Conservation (phyloP, 805 yeast genomes). For the Suhomyces vadensis region DNA sequence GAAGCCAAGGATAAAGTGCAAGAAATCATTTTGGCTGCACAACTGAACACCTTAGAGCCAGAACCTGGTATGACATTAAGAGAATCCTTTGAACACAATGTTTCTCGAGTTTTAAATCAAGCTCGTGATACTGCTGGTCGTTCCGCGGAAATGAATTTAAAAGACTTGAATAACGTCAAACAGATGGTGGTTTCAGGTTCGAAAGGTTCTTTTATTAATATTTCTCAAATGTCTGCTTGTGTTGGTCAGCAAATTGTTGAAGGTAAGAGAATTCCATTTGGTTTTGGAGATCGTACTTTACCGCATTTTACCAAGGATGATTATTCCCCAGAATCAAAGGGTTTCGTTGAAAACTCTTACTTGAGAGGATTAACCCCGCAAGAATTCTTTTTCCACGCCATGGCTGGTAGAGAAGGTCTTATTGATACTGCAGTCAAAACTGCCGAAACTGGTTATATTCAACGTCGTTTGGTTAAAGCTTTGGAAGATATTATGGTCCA, state of each 20-base stretch:
- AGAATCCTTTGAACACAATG: slow-evolving; percentile 97
- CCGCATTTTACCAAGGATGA: slow-evolving; percentile 99
- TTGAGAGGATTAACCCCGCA: slow-evolving; percentile 97
- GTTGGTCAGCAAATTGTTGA: slow-evolving; percentile 99
- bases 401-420: slow-evolving; percentile 99
- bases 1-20: slow-evolving; percentile 94
- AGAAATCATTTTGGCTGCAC: slow-evolving; percentile 90
- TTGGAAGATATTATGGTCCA: slow-evolving; percentile 97
- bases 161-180: slow-evolving; percentile 91
- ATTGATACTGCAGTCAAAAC: slow-evolving; percentile 99
- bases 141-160: slow-evolving; percentile 94
- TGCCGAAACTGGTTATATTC: slow-evolving; percentile 98
- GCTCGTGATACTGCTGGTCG: slow-evolving; percentile 99
- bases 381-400: slow-evolving; percentile 98
- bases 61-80: slow-evolving; percentile 99
- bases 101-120: slow-evolving; percentile 89
- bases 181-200: slow-evolving; percentile 99
- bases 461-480: slow-evolving; percentile 96
- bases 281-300: slow-evolving; percentile 91
- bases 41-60: slow-evolving; percentile 81
- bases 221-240: slow-evolving; percentile 99
- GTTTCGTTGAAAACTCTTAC: slow-evolving; percentile 96
- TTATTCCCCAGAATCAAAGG: slow-evolving; percentile 97
- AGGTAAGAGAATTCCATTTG: slow-evolving; percentile 98
- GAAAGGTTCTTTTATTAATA: slow-evolving; percentile 97